Conservation (phyloP, 768 basidiomycete species). For the Xerocomellus amylosporus region DNA sequence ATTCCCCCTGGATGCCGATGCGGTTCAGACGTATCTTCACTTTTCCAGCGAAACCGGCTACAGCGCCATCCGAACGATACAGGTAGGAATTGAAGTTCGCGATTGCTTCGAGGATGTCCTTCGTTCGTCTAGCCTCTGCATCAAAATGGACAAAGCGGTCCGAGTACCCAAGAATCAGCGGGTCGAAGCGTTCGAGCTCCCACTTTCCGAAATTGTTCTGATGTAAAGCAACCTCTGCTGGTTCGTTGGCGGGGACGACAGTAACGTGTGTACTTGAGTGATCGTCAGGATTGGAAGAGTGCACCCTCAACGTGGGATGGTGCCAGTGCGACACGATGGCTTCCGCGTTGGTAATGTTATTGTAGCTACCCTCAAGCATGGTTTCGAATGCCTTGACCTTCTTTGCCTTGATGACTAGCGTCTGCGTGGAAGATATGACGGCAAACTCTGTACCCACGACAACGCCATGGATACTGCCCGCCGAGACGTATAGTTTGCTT, state of each 20-base stretch:
- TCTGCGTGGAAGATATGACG: background rate
- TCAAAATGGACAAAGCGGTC: background rate
- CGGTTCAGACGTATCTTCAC: conserved; percentile 12
- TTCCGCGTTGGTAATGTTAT: conserved; percentile 1
- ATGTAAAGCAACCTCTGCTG: conserved; percentile 7
- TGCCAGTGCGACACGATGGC: conserved; percentile 14
- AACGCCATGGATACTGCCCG: conserved; percentile 19
- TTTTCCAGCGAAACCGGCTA: conserved; percentile 8
- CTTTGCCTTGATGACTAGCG: conserved; percentile 9
- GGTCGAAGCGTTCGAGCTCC: conserved; percentile 17
- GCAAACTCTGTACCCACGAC: conserved; percentile 14
- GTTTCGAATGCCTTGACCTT: conserved; percentile 14
- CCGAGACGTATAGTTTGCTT: conserved; percentile 11
- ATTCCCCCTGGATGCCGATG: background rate
- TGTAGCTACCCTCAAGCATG: conserved; percentile 9
- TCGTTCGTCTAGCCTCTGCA: background rate
- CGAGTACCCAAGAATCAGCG: conserved; percentile 9
- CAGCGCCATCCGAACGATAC: conserved; percentile 12
- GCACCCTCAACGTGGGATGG: conserved; percentile 6
- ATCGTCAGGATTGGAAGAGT: conserved; percentile 3
- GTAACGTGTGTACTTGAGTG: conserved; percentile 1
- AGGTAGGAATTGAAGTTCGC: conserved; percentile 22
- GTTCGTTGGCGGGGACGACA: conserved; percentile 7
- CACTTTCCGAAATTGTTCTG: conserved; percentile 1
- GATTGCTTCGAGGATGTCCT: conserved; percentile 9